Base-by-base conservation (phyloP, 805 yeast genomes). In the Debaryomyces prosopidis region DNA sequence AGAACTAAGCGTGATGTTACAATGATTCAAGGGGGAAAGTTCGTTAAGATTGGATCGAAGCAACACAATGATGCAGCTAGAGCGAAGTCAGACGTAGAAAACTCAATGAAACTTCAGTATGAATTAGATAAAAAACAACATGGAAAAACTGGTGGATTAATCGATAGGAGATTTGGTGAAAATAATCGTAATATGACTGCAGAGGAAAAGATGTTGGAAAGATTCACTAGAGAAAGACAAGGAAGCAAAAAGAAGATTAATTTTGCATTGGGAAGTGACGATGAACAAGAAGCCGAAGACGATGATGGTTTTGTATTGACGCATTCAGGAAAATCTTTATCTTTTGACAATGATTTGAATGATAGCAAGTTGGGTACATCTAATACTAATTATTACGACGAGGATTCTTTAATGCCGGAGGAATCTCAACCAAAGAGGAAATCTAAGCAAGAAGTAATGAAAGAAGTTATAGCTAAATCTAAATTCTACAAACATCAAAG, bases 151-250 rank as follows among this genome's bases (percentile, higher is more conserved):
- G 97, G 97, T 42, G 89, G 88, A 1, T 59, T 94, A 11, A 64
- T 82, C 2, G 99, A 94, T 71, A 78, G 90, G 53, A 81, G 97
- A 68, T 92, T 94, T 65, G 99, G 99, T 62, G 99, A 94, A 60
- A 79, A 80, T 51, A 85, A 89, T 64, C 54, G 57, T 39, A 65
- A 73, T 39, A 59, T 94, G 73, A 79, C 85, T n/a, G 83, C 83
- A 10, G 98, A 94, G 65, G 97, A 94, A 54, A 89, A 87, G 65
- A 90, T 90, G 96, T 79, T 94, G 68, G 96, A 87, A 60, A 83
- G 99, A 71, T 94, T 89, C 71, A 88, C 97, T 3, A 81, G 85
- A 45, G 98, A 92, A 70, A 78, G 87, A 61, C 95, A 89, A 63
- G 58, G 76, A 14, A 69, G 80, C n/a, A 70, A 77, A 17, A 83